Evolutionary conservation across 2,329 filamentous ascomycete species (phyloP).

Genomic region (Pseudogymnoascus sp.): DNA sequence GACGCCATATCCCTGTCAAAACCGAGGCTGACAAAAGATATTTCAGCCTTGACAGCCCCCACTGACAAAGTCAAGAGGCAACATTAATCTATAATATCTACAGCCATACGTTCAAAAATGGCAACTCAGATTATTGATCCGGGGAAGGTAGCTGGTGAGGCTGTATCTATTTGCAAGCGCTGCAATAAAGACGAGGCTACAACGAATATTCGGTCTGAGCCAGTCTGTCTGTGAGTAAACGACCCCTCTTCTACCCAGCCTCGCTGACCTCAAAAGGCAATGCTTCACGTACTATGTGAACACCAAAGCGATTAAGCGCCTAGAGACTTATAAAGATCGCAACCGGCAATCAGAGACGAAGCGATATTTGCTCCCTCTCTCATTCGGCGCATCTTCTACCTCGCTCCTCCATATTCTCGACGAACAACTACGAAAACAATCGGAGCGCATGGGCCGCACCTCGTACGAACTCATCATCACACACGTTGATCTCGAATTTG

Average conservation of each 20-base stretch:
- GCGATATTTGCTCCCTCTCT: conserved; percentile 67
- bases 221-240: conserved; percentile 25
- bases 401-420: conserved; percentile 70
- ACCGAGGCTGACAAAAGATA: conserved; percentile 6
- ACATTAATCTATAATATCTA: not conserved
- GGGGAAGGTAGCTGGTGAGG: not conserved
- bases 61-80: not conserved
- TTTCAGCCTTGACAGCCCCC: not conserved
- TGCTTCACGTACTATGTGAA: conserved; percentile 75
- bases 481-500: conserved; percentile 34
- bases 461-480: conserved; percentile 60
- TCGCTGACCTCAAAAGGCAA: conserved; percentile 37
- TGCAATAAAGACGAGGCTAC: conserved; percentile 24
- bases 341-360: conserved; percentile 30
- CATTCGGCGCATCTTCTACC: conserved; percentile 74
- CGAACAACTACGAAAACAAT: conserved; percentile 58
- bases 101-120: not conserved
- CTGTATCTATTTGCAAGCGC: conserved; percentile 22
- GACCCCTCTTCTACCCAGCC: not conserved
- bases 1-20: not conserved
- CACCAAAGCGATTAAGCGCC: conserved; percentile 72
- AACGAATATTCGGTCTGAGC: conserved; percentile 26
- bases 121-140: not conserved
- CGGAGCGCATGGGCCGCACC: conserved; percentile 52
- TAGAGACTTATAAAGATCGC: conserved; percentile 54